Conservation (phyloP, 1,284 basidiomycete species). For the Ceratobasidium sp. region DNA sequence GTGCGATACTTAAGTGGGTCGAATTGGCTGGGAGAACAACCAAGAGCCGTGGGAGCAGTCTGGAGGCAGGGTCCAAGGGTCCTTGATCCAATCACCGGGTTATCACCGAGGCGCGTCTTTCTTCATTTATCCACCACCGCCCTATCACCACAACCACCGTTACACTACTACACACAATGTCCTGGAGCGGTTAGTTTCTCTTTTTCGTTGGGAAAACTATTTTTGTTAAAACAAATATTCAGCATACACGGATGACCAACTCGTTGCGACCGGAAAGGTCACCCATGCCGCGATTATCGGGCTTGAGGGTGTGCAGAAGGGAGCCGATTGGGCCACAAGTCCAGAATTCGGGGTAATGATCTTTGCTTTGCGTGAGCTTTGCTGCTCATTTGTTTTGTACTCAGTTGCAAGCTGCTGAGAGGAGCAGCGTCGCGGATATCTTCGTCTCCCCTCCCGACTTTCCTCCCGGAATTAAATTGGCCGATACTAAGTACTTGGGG, state of each 20-base stretch:
- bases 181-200: constrained; percentile 57
- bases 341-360: constrained; percentile 75
- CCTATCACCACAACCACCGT: constrained; percentile 21
- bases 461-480: constrained; percentile 75
- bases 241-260: constrained; percentile 90
- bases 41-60: constrained; percentile 19
- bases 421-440: constrained; percentile 68
- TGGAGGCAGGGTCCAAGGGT: constrained; percentile 1
- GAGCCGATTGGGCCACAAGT: constrained; percentile 87
- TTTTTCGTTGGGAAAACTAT: neutral
- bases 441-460: too few relatives aligned
- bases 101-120: constrained; percentile 26
- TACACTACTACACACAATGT: constrained; percentile 54
- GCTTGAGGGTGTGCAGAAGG: too few relatives aligned
- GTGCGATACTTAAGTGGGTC: neutral
- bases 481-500: constrained; percentile 82
- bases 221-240: constrained; percentile 28
- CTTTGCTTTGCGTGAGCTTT: neutral
- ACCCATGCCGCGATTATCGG: constrained; percentile 85
- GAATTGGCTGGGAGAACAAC: constrained; percentile 5
- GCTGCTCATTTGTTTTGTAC: neutral
- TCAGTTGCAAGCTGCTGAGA: constrained; percentile 69
- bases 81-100: constrained; percentile 2
- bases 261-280: constrained; percentile 80
- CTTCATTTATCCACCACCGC: constrained; percentile 32